These are phyloP conservation scores for Dendrocalamus latiflorus DNA, from an alignment of 202 grass and related monocot genomes.

Conservation along the genomic window DNA sequence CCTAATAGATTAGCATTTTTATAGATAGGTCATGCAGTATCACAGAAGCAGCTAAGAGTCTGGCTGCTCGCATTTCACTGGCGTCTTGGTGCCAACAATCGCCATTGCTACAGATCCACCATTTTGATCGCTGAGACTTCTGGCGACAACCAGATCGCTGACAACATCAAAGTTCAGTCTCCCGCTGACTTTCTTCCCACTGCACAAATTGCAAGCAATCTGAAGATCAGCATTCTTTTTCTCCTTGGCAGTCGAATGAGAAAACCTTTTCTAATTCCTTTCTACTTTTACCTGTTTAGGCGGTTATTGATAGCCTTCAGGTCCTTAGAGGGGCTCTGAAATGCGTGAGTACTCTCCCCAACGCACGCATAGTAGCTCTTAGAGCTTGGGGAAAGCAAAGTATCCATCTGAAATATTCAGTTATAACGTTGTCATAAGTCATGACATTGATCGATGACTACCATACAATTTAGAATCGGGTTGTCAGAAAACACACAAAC, in stretches of 20 bases:
- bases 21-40: neutral
- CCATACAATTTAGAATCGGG: neutral
- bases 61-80: slow-evolving; percentile 56
- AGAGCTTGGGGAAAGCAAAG: slow-evolving; percentile 84
- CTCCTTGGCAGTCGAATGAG: neutral
- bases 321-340: slow-evolving; percentile 94
- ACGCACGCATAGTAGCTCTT: slow-evolving; percentile 98
- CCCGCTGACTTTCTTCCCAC: slow-evolving; percentile 56
- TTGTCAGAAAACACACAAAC: neutral
- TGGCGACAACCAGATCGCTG: slow-evolving; percentile 69
- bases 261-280: neutral
- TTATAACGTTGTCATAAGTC: neutral
- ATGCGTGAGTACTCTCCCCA: slow-evolving; percentile 94
- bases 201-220: slow-evolving; percentile 14
- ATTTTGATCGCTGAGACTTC: slow-evolving; percentile 56
- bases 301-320: slow-evolving; percentile 86
- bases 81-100: slow-evolving; percentile 6
- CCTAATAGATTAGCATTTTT: neutral
- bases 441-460: neutral
- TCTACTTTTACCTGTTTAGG: slow-evolving; percentile 61
- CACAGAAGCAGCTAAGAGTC: slow-evolving; percentile 24
- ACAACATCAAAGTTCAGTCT: slow-evolving; percentile 83
- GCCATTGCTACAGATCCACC: slow-evolving; percentile 2
- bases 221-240: neutral
- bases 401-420: slow-evolving; percentile 67